A percentile compares a stretch with the other conserved stretches of the same genome.
Evolutionary conservation across 306 rosid species (phyloP).

Genomic region (Pyrus betulifolia): DNA sequence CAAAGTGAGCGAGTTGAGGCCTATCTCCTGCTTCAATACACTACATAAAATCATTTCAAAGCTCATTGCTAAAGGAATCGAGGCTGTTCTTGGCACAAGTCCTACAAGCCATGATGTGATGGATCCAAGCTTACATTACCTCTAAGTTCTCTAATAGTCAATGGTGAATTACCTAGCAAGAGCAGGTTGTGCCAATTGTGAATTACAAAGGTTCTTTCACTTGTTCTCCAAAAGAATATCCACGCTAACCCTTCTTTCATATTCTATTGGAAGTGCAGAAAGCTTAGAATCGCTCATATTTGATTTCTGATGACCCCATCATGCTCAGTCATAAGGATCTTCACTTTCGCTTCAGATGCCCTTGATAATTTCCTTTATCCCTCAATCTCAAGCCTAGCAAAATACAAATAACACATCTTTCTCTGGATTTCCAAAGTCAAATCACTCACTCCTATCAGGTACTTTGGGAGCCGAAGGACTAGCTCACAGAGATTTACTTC

Average conservation of each 20-base stretch:
- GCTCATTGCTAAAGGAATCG: no score
- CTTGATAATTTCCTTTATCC: neutral
- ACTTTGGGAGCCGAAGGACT: neutral
- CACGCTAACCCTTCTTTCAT: neutral
- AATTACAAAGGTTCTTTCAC: neutral
- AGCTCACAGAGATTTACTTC: neutral
- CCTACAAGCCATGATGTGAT: neutral
- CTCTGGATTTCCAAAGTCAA: neutral
- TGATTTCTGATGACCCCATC: neutral
- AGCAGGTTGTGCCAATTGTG: neutral
- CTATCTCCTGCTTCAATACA: no score
- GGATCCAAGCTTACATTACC: neutral
- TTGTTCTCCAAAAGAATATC: neutral
- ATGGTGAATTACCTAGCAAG: neutral
- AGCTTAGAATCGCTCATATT: neutral
- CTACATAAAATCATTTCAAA: no score
- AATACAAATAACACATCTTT: neutral
- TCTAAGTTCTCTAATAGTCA: neutral
- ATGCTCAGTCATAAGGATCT: neutral
- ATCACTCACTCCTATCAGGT: neutral
- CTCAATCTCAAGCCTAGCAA: neutral
- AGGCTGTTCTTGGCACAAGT: neutral
- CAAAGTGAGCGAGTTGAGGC: no score
- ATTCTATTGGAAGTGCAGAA: neutral
- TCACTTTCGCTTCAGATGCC: neutral